Base-by-base conservation (phyloP, 2,329 filamentous ascomycete genomes). In the Penicillium sp. region DNA sequence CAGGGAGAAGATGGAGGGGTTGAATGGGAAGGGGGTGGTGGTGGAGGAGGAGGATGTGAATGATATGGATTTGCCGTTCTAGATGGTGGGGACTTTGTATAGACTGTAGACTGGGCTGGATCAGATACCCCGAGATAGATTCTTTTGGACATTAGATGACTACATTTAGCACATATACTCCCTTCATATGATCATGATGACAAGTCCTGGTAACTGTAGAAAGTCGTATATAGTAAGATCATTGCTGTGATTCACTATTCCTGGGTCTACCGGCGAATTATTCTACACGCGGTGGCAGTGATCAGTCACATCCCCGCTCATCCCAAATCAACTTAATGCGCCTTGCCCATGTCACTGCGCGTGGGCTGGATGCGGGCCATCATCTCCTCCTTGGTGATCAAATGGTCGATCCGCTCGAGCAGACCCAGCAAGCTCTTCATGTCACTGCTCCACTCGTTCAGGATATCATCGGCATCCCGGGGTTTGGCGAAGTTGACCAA, bases 381-480 rank as follows among this genome's bases (percentile, higher is more conserved):
- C 93, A 99, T 99, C 79, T 99, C 93, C 75, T 99, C 93, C 80
- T 97, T 97, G 47, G 95, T 99, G 66, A 99, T 99, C 64, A 99
- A 79, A 72, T 99, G 93, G 68, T 99, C 93, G 54, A 99, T 95
- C 56, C 90, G 81, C 78, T 95, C 90, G 66, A 95, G 68, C 47
- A 92, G 75, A 10, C 89, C 89, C 58, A 95, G 74, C 63, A 95
- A 74, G 66, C 86, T 91, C 85, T 93, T 95, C 89, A 95, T 97
- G 72, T 96, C 95, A 64, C 88, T 86, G 70, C 90, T 95, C 93
- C 93, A 99, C 74, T 99, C 93, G 67, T 99, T 99, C 65, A 99
- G 76, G 45, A 96, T 84, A 72, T 99, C 93, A 67, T 99, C 93
- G 1, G 91, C 89, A 72, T 95, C 91, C 57, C 92, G 83, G 44